A percentile compares a stretch with the other conserved stretches of the same genome.
Evolutionary conservation across 2,329 filamentous ascomycete species (phyloP).

Genomic region (Alternaria ethzedia): DNA sequence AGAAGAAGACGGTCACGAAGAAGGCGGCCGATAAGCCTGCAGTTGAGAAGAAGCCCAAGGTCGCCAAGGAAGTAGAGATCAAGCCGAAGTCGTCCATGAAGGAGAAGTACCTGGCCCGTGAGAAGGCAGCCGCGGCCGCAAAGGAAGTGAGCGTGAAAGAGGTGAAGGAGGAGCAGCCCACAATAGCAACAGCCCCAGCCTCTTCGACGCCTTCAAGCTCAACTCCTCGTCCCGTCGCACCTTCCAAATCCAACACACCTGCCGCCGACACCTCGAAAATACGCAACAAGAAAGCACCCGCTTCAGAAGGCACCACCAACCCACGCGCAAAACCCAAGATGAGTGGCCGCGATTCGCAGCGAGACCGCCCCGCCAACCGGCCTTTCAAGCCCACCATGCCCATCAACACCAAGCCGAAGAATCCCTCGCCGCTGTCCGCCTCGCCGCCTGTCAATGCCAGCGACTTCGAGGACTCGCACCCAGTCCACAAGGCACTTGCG

Average conservation of each 20-base stretch:
- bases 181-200: slow-evolving; percentile 26
- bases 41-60: slow-evolving; percentile 29
- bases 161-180: slow-evolving; percentile 29
- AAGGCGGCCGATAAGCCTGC: slow-evolving; percentile 55
- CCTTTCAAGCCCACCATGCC: slow-evolving; percentile 40
- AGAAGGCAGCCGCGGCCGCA: slow-evolving; percentile 26
- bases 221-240: slow-evolving; percentile 23
- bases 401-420: slow-evolving; percentile 62
- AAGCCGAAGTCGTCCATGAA: slow-evolving; percentile 36
- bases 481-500: slow-evolving; percentile 47
- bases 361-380: slow-evolving; percentile 23
- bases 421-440: slow-evolving; percentile 66
- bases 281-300: slow-evolving; percentile 37
- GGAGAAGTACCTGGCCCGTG: slow-evolving; percentile 28
- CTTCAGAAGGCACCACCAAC: slow-evolving; percentile 27
- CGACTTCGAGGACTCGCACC: slow-evolving; percentile 58
- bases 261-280: slow-evolving; percentile 33
- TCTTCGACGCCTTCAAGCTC: slow-evolving; percentile 18
- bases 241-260: slow-evolving; percentile 27
- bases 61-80: slow-evolving; percentile 17
- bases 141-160: slow-evolving; percentile 34
- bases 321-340: slow-evolving; percentile 42
- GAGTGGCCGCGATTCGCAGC: slow-evolving; percentile 29
- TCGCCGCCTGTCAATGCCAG: slow-evolving; percentile 68
- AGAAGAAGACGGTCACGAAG: slow-evolving; percentile 51